phyloP scores from a whole-genome alignment of 805 yeast species.

The Kuraishia molischiana region DNA sequence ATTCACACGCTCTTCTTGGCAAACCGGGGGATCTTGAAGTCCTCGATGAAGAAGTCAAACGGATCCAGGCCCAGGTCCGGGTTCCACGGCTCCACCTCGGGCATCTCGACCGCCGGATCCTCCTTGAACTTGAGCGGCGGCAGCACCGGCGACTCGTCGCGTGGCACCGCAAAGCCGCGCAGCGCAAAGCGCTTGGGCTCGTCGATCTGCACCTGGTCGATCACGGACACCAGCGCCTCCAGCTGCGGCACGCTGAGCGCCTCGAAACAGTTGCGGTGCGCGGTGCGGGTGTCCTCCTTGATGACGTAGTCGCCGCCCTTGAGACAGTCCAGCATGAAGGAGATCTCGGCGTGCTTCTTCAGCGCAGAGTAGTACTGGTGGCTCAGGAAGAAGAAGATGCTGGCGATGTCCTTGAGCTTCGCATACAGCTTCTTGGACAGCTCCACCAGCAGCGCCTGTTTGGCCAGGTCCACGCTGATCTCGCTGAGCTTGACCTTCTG shows the following conservation, averaged over 20 bases:
- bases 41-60: neutral
- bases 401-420: neutral
- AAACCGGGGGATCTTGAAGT: neutral
- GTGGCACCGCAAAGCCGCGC: neutral
- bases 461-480: neutral
- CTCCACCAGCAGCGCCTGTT: neutral
- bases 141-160: too few species aligned
- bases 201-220: neutral
- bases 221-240: neutral
- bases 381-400: neutral
- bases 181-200: neutral
- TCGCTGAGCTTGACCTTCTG: neutral
- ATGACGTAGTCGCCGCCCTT: neutral
- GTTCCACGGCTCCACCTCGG: too few species aligned
- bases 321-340: neutral
- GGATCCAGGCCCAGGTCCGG: too few species aligned
- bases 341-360: neutral
- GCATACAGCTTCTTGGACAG: neutral
- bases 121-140: too few species aligned
- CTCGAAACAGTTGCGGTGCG: neutral
- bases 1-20: too few species aligned
- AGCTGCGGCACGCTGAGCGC: neutral
- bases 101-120: too few species aligned
- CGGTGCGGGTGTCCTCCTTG: neutral
- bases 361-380: neutral